These are phyloP conservation scores for Oligophagozyma castellii DNA, from an alignment of 1,139 yeast genomes.

Conservation along the genomic window DNA sequence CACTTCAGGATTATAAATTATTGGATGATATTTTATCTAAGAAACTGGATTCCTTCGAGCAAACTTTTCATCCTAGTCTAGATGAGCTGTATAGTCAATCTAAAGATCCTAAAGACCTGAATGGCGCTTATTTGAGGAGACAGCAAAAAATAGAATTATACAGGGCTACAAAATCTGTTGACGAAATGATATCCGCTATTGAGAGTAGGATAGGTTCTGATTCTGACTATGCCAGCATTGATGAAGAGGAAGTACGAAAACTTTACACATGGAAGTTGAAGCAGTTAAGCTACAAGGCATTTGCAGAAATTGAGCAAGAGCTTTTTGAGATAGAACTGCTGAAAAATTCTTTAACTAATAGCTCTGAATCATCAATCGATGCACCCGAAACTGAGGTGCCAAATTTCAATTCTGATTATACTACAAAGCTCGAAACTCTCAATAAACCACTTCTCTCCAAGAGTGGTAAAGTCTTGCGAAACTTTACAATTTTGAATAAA, in stretches of 20 bases:
- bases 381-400: conserved; percentile 6
- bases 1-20: conserved; percentile 31
- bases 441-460: conserved; percentile 36
- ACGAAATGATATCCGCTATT: conserved; percentile 29
- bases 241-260: conserved; percentile 49
- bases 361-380: conserved; percentile 9
- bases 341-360: conserved; percentile 14
- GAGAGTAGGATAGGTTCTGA: conserved; percentile 23
- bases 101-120: conserved; percentile 11
- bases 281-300: conserved; percentile 38
- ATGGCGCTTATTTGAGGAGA: conserved; percentile 42
- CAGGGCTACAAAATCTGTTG: conserved; percentile 44
- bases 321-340: conserved; percentile 19
- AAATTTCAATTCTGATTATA: conserved; percentile 30
- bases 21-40: conserved; percentile 29
- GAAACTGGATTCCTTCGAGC: conserved; percentile 31
- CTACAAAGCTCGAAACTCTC: conserved; percentile 39
- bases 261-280: conserved; percentile 43
- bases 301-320: conserved; percentile 28
- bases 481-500: conserved; percentile 62
- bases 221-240: conserved; percentile 27
- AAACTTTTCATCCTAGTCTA: conserved; percentile 30
- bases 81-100: conserved; percentile 25
- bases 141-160: conserved; percentile 61
- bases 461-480: conserved; percentile 68